phyloP scores from a whole-genome alignment of 164 flowering plant genomes.

The Magnolia officinalis region DNA sequence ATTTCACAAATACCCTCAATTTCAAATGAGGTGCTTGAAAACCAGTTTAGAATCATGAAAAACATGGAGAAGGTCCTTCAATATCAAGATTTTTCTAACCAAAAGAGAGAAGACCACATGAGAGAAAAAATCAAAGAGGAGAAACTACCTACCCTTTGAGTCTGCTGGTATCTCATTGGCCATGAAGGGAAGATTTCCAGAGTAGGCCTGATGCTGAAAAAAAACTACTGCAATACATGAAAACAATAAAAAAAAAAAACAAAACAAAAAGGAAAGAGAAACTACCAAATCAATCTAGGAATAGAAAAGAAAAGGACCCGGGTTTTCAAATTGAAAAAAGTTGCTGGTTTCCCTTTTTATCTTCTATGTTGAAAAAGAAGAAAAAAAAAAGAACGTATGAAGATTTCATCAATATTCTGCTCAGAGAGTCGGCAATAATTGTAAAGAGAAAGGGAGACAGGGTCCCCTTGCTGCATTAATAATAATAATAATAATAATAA shows the following conservation, averaged over 20 bases:
- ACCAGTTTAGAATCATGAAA: neutral
- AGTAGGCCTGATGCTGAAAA: slow-evolving; percentile 11
- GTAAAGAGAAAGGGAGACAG: too few species aligned
- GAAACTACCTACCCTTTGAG: slow-evolving; percentile 5
- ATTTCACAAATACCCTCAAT: neutral
- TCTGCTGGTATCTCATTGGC: slow-evolving; percentile 19
- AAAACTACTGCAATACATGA: slow-evolving; percentile 4
- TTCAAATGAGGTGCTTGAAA: neutral
- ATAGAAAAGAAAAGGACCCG: slow-evolving; percentile 29
- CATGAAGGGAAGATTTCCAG: slow-evolving; percentile 21
- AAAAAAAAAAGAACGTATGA: too few species aligned
- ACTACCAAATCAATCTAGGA: slow-evolving; percentile 30
- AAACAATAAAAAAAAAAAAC: neutral
- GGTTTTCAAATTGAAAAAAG: slow-evolving; percentile 12
- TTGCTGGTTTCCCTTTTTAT: slow-evolving; percentile 19
- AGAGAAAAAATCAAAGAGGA: neutral
- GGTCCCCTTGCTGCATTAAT: too few species aligned
- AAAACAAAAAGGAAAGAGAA: neutral
- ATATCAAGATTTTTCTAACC: neutral
- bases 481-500: too few species aligned
- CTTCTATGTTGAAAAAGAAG: neutral
- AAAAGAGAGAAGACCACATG: neutral
- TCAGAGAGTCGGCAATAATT: too few species aligned
- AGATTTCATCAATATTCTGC: too few species aligned
- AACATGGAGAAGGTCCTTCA: neutral